phyloP scores from a whole-genome alignment of 441 rosid genomes.

The Gossypium trilobum region DNA sequence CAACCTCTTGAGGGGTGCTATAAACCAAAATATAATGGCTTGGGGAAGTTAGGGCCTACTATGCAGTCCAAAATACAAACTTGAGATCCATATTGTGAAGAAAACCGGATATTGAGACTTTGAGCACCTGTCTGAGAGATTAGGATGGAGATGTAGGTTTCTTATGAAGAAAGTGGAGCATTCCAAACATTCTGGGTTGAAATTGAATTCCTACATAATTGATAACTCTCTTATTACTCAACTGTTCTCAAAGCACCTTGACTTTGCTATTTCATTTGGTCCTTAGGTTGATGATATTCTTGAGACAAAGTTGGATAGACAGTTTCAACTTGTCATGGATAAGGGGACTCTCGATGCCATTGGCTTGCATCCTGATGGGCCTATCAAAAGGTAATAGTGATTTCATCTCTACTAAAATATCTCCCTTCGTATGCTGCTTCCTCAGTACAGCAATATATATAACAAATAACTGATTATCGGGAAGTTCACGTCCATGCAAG shows the following conservation, averaged over 20 bases:
- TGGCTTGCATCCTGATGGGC: slow-evolving; percentile 91
- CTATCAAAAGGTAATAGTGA: slow-evolving; percentile 55
- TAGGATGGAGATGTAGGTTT: slow-evolving; percentile 6
- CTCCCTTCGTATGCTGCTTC: neutral
- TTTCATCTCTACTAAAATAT: neutral
- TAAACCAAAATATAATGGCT: neutral
- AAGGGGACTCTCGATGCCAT: slow-evolving; percentile 94
- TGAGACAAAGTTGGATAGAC: slow-evolving; percentile 54
- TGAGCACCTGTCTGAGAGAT: neutral
- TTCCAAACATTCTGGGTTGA: neutral
- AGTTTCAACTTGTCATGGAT: slow-evolving; percentile 79
- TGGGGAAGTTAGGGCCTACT: neutral
- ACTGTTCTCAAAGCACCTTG: neutral
- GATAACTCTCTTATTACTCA: neutral
- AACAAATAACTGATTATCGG: neutral
- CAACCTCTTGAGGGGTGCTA: neutral
- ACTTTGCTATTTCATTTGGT: slow-evolving; percentile 2
- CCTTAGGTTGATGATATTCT: slow-evolving; percentile 81
- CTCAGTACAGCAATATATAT: neutral
- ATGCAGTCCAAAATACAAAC: neutral
- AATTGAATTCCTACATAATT: neutral
- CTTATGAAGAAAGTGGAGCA: neutral
- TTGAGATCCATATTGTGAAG: neutral
- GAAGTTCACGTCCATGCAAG: neutral
- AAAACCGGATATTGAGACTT: neutral